Evolutionary conservation across 1,284 basidiomycete species (phyloP), one percentile per base, ranked within the genome.

Genomic region (Moesziomyces aphidis): DNA sequence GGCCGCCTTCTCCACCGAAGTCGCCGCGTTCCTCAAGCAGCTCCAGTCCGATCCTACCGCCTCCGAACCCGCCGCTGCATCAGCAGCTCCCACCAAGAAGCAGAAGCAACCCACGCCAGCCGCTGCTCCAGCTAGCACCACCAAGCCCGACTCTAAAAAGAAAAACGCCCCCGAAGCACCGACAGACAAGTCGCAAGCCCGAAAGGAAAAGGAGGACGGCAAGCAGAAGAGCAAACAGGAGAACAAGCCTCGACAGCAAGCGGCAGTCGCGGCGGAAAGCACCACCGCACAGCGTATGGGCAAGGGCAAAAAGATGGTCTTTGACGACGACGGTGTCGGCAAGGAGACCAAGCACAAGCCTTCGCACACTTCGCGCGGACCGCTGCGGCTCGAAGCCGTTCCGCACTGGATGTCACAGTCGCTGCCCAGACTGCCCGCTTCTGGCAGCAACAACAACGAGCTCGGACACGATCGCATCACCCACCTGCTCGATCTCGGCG

Each of bases 271-370:
- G 22, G 13, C 50, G 5, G 59, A 60, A 15, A 74, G 72, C 49
- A 50, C 53, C 13, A 70, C 62, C 4, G 63, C 34, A 17, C 55
- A 69, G 50, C 58, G 60, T 11, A 74, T 62, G 59, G 67, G 62
- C 45, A 71, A 71, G 51, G 68, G 73, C 42, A 75, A 75, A 50
- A 77, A 76, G 55, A 67, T 76, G 59, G 60, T 73, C 13, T 80
- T 80, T 47, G 76, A 76, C 54, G 76, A 76, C 44, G 66, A 75
- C 1, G 71, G 63, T 22, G 63, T 62, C 23, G 62, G 55, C 51
- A 61, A 72, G 22, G 54, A 68, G 36, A 47, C 69, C 34, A 61
- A 57, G 26, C n/a, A 46, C 47, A 56, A 67, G 42, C 60, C 48
- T 5, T 59, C 60, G 5, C 55, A 56, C 19, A 26, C 50, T 17